Evolutionary conservation across 2,329 filamentous ascomycete genomes (phyloP), one percentile per base, ranked within the genome.

Genomic region (Metarhizium humberi): DNA sequence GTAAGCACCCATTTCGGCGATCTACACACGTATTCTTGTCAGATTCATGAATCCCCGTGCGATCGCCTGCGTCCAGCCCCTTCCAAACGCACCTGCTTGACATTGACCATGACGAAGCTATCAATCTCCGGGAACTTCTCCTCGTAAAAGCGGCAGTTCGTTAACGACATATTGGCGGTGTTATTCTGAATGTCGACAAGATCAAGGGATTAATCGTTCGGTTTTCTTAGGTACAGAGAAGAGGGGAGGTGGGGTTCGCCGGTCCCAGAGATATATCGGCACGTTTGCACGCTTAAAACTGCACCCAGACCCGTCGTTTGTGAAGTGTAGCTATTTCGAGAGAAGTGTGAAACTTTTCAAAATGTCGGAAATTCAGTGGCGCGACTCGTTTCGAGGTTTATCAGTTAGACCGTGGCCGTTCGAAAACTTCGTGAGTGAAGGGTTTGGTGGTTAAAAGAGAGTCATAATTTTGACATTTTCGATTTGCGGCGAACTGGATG

Each of bases 61-160:
- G 7, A 4, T 5, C 32, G 11, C 43, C 30, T 50, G 14, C 47
- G 29, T 16, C 14, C 54, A 49, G 50, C 30, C 56, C 54, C 55
- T 56, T 67, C 79, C 60, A 71, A 91, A 68, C 80, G 60, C 71
- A 92, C 88, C 86, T 96, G 91, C 84, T 96, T 95, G 67, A 97
- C 94, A 75, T 97, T 99, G 73, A 99, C 94, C 94, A 99, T 99
- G 71, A 99, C 95, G 77, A 96, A 97, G 81, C 90, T 95, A 77
- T 99, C 94, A 72, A 99, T 92, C 81, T 97, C 94, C 65, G 71
- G 70, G 60, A 88, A 96, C 76, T 95, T 95, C 78, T 96, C 90
- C 81, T 96, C 91, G 74, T 96, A 96, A 76, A 95, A 96, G 68
- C 91, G 90, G 76, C 89, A 95, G 78, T 95, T 95, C 72, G 89